Percentiles rank a stretch among this genome's conserved stretches.
These are phyloP conservation scores for Mangifera indica DNA, from an alignment of 345 rosid species.

Conservation along the genomic window DNA sequence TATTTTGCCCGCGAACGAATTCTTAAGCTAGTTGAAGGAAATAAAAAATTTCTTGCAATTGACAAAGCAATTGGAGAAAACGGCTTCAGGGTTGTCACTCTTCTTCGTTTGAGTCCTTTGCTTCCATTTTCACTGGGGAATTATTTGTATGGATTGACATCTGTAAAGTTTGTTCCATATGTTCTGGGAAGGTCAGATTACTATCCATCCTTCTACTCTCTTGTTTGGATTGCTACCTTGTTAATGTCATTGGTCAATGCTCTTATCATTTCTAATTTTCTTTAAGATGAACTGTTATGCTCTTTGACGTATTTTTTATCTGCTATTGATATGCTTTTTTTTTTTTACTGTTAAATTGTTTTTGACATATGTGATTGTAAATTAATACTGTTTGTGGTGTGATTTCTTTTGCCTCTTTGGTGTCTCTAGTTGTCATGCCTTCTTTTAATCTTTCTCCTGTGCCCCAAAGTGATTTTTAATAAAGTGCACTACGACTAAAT, in stretches of 20 bases:
- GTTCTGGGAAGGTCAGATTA: constrained; percentile 80
- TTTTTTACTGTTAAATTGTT: no score
- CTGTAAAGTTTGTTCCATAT: constrained; percentile 89
- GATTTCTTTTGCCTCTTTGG: no score
- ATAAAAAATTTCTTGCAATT: constrained; percentile 92
- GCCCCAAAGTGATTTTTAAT: no score
- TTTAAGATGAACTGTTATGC: no score
- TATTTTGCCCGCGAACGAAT: constrained; percentile 95
- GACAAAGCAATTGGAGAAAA: constrained; percentile 98
- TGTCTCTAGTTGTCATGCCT: no score
- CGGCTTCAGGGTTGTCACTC: constrained; percentile 89
- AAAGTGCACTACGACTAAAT: no score
- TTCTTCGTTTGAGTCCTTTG: constrained; percentile 90
- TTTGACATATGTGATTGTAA: no score
- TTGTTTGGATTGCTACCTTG: neutral
- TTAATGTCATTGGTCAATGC: neutral
- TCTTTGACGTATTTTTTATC: no score
- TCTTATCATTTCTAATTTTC: no score
- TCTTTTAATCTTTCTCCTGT: no score
- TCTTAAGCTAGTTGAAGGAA: constrained; percentile 91
- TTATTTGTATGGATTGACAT: constrained; percentile 89
- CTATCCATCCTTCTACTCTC: neutral
- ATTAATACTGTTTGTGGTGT: no score
- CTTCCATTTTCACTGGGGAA: constrained; percentile 97
- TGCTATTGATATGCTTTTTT: no score